These are phyloP conservation scores for Elsinoe perseae DNA, from an alignment of 2,329 filamentous ascomycete species.

Conservation along the genomic window DNA sequence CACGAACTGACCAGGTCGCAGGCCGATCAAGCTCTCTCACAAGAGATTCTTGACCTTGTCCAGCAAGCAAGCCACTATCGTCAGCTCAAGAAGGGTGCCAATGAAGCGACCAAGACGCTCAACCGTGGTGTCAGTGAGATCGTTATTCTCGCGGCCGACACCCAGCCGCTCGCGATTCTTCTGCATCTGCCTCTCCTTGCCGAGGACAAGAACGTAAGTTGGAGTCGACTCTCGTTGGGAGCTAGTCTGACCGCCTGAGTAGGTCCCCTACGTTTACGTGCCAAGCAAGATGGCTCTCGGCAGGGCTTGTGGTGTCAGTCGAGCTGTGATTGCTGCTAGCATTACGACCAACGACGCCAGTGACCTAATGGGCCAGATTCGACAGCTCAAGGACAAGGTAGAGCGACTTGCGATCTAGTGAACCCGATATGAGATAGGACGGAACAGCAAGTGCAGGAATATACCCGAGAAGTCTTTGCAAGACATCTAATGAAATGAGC, in stretches of 20 bases:
- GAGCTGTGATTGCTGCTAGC: conserved; percentile 75
- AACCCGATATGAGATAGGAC: no score
- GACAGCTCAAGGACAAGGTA: conserved; percentile 85
- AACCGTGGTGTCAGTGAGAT: conserved; percentile 69
- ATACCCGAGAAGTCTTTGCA: not conserved
- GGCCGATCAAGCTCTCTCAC: conserved; percentile 42
- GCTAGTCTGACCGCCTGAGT: not conserved
- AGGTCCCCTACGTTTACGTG: conserved; percentile 31
- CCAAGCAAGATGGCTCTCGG: conserved; percentile 74
- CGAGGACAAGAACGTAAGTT: conserved; percentile 64
- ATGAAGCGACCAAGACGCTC: conserved; percentile 44
- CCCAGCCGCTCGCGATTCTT: conserved; percentile 76
- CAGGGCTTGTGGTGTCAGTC: conserved; percentile 79
- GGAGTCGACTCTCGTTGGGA: conserved; percentile 49
- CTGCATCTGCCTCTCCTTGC: conserved; percentile 82
- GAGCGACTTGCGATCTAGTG: conserved; percentile 92
- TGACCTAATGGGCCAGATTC: conserved; percentile 81
- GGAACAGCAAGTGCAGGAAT: not conserved
- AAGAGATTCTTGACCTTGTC: conserved; percentile 46
- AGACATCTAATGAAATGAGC: not conserved
- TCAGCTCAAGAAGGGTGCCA: conserved; percentile 84
- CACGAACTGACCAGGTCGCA: conserved; percentile 44
- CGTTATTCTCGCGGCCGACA: conserved; percentile 83
- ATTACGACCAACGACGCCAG: conserved; percentile 90
- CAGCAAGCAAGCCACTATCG: conserved; percentile 60